These are phyloP conservation scores for Saccharomyces mikatae DNA, from an alignment of 805 yeast species.

Conservation along the genomic window DNA sequence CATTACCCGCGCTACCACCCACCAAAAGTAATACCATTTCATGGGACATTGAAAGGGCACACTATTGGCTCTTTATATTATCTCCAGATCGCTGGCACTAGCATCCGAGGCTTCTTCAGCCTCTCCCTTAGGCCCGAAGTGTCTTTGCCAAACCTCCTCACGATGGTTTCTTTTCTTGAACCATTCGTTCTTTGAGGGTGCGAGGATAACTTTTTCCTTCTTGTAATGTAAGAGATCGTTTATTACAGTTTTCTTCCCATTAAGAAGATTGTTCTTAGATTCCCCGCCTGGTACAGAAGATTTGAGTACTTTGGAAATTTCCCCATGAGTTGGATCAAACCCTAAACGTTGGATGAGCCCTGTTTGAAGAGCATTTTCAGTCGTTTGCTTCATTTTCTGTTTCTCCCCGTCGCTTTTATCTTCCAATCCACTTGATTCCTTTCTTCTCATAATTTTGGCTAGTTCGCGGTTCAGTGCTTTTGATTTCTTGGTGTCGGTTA, in stretches of 20 bases:
- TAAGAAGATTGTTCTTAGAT: slow-evolving; percentile 5
- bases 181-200: slow-evolving; percentile 27
- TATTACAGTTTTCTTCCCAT: slow-evolving; percentile 17
- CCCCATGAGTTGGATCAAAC: slow-evolving; percentile 42
- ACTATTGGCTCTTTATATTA: slow-evolving; percentile 12
- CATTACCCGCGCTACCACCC: neutral
- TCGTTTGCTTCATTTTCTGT: slow-evolving; percentile 21
- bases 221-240: slow-evolving; percentile 27
- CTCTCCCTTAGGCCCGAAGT: slow-evolving; percentile 17
- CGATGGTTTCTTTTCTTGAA: slow-evolving; percentile 23
- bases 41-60: neutral
- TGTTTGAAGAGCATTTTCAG: slow-evolving; percentile 35
- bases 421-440: slow-evolving; percentile 12
- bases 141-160: slow-evolving; percentile 24
- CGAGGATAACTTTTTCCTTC: slow-evolving; percentile 30
- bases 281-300: neutral
- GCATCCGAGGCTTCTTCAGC: slow-evolving; percentile 1
- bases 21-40: slow-evolving; percentile 2
- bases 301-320: slow-evolving; percentile 13
- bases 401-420: slow-evolving; percentile 14
- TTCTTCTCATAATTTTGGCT: slow-evolving; percentile 8
- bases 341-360: slow-evolving; percentile 38
- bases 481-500: slow-evolving; percentile 31
- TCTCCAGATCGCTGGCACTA: slow-evolving; percentile 29
- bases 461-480: slow-evolving; percentile 29